Conservation (phyloP, 371 early-diverging fungal genomes). For the Rhizomucor pusillus region DNA sequence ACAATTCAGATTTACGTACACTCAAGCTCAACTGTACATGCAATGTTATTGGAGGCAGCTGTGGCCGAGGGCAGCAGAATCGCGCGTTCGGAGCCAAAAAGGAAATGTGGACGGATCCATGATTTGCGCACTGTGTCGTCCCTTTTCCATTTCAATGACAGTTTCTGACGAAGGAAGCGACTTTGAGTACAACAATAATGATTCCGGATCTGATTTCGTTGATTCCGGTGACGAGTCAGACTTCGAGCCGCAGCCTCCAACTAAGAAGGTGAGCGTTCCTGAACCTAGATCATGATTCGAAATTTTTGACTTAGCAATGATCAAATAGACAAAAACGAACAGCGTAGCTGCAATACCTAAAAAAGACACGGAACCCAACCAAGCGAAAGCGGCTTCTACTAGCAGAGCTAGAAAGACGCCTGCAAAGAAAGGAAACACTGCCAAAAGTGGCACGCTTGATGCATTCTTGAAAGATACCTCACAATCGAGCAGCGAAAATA, state of each 20-base stretch:
- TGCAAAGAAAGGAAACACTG: constrained; percentile 12
- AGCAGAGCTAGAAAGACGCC: background rate
- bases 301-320: background rate
- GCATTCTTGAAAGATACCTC: constrained; percentile 2
- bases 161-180: constrained; percentile 5
- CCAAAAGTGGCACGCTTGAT: background rate
- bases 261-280: background rate
- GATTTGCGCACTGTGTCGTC: too few relatives aligned
- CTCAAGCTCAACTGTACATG: too few relatives aligned
- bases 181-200: background rate
- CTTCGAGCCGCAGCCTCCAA: background rate
- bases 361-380: constrained; percentile 1
- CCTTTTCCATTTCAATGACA: constrained; percentile 3
- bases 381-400: background rate
- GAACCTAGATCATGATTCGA: background rate
- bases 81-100: too few relatives aligned
- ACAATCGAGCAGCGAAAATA: background rate
- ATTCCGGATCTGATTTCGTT: background rate
- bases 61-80: too few relatives aligned
- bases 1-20: too few relatives aligned
- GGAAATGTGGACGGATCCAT: too few relatives aligned
- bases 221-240: constrained; percentile 10
- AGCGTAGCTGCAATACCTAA: too few relatives aligned
- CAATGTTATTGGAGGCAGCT: too few relatives aligned
- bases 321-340: background rate